Evolutionary conservation across 805 yeast species (phyloP).

Genomic region (Myxozyma geophila): DNA sequence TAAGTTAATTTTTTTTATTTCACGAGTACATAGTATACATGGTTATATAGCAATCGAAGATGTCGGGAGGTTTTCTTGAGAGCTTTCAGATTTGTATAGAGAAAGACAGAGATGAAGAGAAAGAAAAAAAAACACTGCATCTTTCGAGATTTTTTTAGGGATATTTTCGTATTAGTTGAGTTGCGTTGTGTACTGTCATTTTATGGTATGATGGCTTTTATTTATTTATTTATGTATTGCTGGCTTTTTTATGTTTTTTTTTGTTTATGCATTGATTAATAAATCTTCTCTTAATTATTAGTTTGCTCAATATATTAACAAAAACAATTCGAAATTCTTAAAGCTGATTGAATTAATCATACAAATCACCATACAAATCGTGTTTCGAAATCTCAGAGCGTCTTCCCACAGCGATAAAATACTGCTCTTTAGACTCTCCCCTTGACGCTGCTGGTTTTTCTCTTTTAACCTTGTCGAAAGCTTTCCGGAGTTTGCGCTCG

Average conservation of each 20-base stretch:
- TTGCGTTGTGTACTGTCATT: neutral
- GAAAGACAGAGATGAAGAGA: too few species aligned
- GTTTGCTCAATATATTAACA: too few species aligned
- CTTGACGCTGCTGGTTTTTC: slow-evolving; percentile 85
- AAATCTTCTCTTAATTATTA: neutral
- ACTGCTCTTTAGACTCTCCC: slow-evolving; percentile 78
- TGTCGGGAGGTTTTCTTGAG: neutral
- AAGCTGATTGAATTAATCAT: neutral
- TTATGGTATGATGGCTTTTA: neutral
- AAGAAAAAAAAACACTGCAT: too few species aligned
- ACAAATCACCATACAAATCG: slow-evolving; percentile 23
- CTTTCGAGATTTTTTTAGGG: too few species aligned
- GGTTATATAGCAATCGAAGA: neutral
- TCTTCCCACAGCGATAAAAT: slow-evolving; percentile 70
- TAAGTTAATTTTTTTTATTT: neutral
- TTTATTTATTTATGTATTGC: neutral
- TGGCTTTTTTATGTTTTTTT: neutral
- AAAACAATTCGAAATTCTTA: too few species aligned
- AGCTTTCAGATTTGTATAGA: neutral
- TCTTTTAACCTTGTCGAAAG: slow-evolving; percentile 66
- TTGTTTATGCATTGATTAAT: neutral
- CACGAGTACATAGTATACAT: neutral
- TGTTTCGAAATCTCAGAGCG: slow-evolving; percentile 35
- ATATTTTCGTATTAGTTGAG: too few species aligned
- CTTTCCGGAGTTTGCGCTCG: slow-evolving; percentile 60